Percentiles rank a stretch among this genome's conserved stretches.
Conservation (phyloP, 768 basidiomycete species). For the Russula ochroleuca region DNA sequence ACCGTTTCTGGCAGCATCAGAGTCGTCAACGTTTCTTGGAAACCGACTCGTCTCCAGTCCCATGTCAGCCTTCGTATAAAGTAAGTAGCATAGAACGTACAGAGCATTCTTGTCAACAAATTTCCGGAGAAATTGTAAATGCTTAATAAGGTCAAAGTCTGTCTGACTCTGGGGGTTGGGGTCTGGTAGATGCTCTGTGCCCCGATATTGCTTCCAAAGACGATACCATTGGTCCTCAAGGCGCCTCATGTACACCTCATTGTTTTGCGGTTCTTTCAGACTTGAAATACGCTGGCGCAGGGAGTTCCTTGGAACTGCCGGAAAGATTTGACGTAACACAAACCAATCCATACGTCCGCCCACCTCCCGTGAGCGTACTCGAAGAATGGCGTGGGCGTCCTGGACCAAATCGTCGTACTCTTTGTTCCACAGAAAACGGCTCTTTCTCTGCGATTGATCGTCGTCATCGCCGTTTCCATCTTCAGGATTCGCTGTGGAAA, state of each 20-base stretch:
- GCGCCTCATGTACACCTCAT: constrained; percentile 69
- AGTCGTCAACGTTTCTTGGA: constrained; percentile 42
- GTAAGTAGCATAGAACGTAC: constrained; percentile 46
- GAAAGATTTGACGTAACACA: constrained; percentile 76
- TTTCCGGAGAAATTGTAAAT: constrained; percentile 73
- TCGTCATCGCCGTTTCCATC: constrained; percentile 21
- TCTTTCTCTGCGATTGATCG: constrained; percentile 38
- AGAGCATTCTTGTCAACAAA: constrained; percentile 83
- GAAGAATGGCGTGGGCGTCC: constrained; percentile 79
- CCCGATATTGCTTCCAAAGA: constrained; percentile 68
- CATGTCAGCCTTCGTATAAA: constrained; percentile 9
- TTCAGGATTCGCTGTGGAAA: not conserved
- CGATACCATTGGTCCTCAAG: constrained; percentile 80
- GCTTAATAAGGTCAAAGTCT: constrained; percentile 77
- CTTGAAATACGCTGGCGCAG: constrained; percentile 64
- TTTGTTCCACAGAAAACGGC: constrained; percentile 76
- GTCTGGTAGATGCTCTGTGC: constrained; percentile 65
- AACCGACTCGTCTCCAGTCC: constrained; percentile 56
- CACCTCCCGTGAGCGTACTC: constrained; percentile 61
- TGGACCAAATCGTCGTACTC: constrained; percentile 87
- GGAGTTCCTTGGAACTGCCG: constrained; percentile 64
- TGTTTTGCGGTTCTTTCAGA: constrained; percentile 57
- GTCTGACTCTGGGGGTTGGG: constrained; percentile 59
- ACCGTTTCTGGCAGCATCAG: constrained; percentile 43
- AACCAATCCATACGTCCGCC: constrained; percentile 61